phyloP scores from a whole-genome alignment of 805 yeast species.

The Pichia nakasei region DNA sequence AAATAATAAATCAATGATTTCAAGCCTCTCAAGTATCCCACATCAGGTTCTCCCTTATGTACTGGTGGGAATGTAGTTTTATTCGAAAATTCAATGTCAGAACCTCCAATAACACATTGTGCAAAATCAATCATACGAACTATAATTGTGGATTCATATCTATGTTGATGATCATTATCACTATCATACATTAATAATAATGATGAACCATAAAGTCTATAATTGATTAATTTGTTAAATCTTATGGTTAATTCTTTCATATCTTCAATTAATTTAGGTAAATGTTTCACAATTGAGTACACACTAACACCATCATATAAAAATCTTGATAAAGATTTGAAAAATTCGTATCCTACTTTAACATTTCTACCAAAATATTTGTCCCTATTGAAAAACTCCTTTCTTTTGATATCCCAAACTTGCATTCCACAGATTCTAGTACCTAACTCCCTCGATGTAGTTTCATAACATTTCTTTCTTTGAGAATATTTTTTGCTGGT shows the following conservation, averaged over 20 bases:
- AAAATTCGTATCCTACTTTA: constrained; percentile 64
- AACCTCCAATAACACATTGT: constrained; percentile 71
- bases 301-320: constrained; percentile 63
- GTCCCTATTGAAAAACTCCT: constrained; percentile 60
- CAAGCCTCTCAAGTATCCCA: constrained; percentile 81
- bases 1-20: constrained; percentile 64
- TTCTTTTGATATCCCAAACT: constrained; percentile 48
- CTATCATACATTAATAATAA: constrained; percentile 87
- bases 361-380: constrained; percentile 87
- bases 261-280: constrained; percentile 57
- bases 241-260: constrained; percentile 50
- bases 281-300: constrained; percentile 52
- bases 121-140: constrained; percentile 94
- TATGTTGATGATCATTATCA: constrained; percentile 17
- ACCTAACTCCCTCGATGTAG: constrained; percentile 78
- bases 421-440: constrained; percentile 95
- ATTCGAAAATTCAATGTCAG: constrained; percentile 31
- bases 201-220: constrained; percentile 87
- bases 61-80: constrained; percentile 61
- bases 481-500: constrained; percentile 68
- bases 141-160: constrained; percentile 19
- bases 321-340: constrained; percentile 64
- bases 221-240: constrained; percentile 53
- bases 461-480: constrained; percentile 64
- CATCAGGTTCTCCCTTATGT: constrained; percentile 55